A percentile compares a stretch with the other conserved stretches of the same genome.
Conservation (phyloP, 306 rosid genomes). For the Pyrus bretschneideri region DNA sequence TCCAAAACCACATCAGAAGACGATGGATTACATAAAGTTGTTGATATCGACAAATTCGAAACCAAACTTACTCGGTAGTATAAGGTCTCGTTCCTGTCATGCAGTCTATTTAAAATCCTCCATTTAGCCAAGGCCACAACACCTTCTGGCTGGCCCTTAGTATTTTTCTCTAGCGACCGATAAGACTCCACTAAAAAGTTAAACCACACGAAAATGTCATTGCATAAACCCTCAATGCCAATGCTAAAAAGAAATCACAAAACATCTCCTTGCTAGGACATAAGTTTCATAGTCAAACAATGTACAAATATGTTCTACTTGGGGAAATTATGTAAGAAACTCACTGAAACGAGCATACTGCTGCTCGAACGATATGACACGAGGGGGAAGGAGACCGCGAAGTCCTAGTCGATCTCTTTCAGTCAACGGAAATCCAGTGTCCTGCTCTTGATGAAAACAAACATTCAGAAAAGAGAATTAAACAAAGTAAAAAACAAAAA, state of each 20-base stretch:
- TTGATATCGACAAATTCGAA: constrained; percentile 5
- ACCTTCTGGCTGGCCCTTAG: constrained; percentile 59
- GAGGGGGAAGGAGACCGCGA: constrained; percentile 97
- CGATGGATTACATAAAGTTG: constrained; percentile 3
- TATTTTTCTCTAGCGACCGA: constrained; percentile 90
- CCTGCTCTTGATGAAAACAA: constrained; percentile 47
- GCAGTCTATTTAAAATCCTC: constrained; percentile 96
- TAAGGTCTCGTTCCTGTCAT: constrained; percentile 92
- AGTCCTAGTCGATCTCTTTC: constrained; percentile 96
- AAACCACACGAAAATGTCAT: constrained; percentile 7
- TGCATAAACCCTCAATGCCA: not conserved
- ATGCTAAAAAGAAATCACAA: not conserved
- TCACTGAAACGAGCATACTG: constrained; percentile 94
- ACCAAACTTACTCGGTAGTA: constrained; percentile 78
- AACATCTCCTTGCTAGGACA: not conserved
- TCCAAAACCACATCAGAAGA: constrained; percentile 8
- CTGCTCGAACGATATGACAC: constrained; percentile 91
- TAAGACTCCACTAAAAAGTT: constrained; percentile 74
- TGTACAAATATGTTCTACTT: not conserved
- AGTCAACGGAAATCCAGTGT: constrained; percentile 89
- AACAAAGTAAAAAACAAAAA: not conserved
- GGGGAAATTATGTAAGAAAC: constrained; percentile 8
- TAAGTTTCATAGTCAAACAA: not conserved
- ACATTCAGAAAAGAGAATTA: constrained; percentile 9
- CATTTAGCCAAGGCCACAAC: constrained; percentile 83